Evolutionary conservation across 179 eudicot genomes (phyloP).

Genomic region (Sideroxylon spinosum): DNA sequence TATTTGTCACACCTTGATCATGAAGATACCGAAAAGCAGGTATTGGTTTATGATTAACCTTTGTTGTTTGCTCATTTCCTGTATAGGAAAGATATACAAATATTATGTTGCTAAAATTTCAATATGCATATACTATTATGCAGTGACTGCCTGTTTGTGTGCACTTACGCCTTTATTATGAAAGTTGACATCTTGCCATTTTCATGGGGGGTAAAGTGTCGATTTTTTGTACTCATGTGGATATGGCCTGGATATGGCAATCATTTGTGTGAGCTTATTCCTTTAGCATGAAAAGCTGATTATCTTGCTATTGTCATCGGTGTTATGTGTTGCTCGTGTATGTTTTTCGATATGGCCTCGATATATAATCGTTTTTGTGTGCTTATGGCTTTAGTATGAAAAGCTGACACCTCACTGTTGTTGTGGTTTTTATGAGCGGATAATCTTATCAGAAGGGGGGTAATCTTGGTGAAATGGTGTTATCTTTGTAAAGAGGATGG

Average conservation of each 20-base stretch:
- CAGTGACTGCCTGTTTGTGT: background rate
- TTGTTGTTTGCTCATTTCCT: background rate
- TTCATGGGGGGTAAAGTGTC: background rate
- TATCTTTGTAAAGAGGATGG: no score
- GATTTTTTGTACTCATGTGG: background rate
- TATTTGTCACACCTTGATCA: constrained; percentile 95
- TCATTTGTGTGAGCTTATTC: no score
- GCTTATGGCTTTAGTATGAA: no score
- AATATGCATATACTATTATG: background rate
- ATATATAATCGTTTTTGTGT: no score
- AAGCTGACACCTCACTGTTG: no score
- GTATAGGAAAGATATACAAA: background rate
- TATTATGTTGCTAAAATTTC: background rate
- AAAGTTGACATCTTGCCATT: background rate
- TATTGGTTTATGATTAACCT: constrained; percentile 17
- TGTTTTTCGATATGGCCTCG: no score
- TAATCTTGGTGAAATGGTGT: no score
- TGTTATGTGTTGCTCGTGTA: no score
- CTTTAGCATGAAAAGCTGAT: no score
- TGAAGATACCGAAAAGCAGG: constrained; percentile 99
- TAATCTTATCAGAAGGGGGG: no score
- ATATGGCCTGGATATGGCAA: background rate
- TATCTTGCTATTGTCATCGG: no score
- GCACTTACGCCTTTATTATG: background rate
- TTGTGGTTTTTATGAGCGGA: no score